phyloP scores from a whole-genome alignment of 179 eudicot species.

The Sideroxylon spinosum region DNA sequence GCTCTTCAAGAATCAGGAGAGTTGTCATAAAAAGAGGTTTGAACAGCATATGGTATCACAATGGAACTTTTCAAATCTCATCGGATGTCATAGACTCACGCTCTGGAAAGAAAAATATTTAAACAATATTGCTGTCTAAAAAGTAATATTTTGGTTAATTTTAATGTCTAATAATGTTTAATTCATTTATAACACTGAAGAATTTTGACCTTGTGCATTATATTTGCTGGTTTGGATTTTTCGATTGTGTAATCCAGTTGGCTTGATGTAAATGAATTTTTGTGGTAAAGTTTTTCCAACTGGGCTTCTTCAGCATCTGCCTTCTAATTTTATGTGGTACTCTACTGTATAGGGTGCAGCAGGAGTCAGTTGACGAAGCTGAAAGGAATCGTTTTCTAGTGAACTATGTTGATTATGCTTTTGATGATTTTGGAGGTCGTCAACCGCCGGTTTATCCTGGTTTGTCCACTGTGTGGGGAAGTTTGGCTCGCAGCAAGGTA shows the following conservation, averaged over 20 bases:
- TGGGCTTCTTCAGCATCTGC: neutral
- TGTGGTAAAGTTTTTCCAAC: constrained; percentile 4
- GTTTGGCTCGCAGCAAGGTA: constrained; percentile 99
- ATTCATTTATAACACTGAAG: neutral
- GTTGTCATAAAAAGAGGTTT: neutral
- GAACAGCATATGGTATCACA: neutral
- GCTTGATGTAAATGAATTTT: neutral
- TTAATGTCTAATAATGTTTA: no score
- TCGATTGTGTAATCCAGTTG: no score
- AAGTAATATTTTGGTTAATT: neutral
- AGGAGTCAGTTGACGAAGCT: constrained; percentile 97
- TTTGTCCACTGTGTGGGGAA: constrained; percentile 98
- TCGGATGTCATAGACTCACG: no score
- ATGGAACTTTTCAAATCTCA: neutral
- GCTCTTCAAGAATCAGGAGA: no score
- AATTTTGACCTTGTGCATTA: neutral
- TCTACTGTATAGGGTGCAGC: constrained; percentile 70
- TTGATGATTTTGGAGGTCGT: constrained; percentile 98
- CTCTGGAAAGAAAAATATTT: neutral
- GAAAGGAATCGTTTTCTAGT: constrained; percentile 92
- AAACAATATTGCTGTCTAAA: neutral
- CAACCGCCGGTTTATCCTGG: constrained; percentile 98
- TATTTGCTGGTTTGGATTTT: neutral
- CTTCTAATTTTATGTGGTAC: neutral
- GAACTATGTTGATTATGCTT: constrained; percentile 90